Percentiles rank a stretch among this genome's conserved stretches.
Evolutionary conservation across 2,329 filamentous ascomycete genomes (phyloP).

Genomic region (Scedosporium boydii): DNA sequence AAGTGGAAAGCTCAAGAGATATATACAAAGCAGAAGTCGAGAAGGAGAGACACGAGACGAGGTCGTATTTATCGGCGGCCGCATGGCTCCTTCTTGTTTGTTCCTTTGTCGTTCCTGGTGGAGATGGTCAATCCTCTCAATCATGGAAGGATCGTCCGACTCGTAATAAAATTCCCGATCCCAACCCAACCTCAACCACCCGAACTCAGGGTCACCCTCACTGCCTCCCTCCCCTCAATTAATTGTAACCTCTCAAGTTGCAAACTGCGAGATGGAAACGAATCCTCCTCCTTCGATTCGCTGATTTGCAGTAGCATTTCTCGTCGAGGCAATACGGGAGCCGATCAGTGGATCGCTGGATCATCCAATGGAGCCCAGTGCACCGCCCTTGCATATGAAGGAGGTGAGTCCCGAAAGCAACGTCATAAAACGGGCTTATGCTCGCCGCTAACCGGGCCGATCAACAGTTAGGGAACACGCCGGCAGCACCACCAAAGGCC

Average conservation of each 20-base stretch:
- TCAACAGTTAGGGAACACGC: background rate
- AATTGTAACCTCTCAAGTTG: background rate
- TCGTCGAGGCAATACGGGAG: background rate
- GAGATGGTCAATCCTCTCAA: too few species aligned
- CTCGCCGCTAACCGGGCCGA: background rate
- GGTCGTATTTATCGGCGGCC: too few species aligned
- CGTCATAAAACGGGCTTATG: background rate
- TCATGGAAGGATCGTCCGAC: too few species aligned
- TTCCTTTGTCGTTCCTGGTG: too few species aligned
- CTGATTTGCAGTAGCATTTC: background rate
- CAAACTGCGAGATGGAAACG: too few species aligned
- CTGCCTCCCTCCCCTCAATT: background rate
- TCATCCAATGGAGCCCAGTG: background rate
- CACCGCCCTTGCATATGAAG: background rate
- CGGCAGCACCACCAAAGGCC: background rate
- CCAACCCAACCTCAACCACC: too few species aligned
- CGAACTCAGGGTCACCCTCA: background rate
- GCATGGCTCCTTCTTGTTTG: too few species aligned
- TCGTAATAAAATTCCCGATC: too few species aligned
- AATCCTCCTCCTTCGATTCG: background rate
- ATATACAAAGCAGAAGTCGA: too few species aligned
- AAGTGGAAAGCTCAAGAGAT: too few species aligned
- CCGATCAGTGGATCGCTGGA: background rate
- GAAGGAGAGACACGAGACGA: too few species aligned
- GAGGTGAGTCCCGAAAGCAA: background rate